Conservation (phyloP, 768 basidiomycete genomes). For the Holtermannia corniformis region DNA sequence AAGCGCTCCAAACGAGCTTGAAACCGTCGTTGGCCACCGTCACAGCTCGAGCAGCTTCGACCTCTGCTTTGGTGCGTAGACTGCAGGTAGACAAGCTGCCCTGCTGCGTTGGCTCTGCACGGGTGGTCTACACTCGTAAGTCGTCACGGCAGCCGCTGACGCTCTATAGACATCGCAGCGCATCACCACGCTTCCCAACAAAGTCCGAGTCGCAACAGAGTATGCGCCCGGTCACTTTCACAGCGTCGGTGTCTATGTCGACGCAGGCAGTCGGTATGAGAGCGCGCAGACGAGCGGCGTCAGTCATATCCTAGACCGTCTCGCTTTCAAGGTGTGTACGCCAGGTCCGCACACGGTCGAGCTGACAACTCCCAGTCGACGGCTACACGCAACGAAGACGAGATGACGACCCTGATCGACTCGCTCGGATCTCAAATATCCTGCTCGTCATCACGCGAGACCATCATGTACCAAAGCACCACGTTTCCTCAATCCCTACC, state of each 20-base stretch:
- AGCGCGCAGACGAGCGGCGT: constrained; percentile 61
- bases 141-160: too few relatives aligned
- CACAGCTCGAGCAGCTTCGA: too few relatives aligned
- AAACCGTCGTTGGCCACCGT: too few relatives aligned
- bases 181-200: constrained; percentile 80
- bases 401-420: constrained; percentile 74
- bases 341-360: not conserved
- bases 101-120: too few relatives aligned
- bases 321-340: constrained; percentile 82
- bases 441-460: constrained; percentile 81
- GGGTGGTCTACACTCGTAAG: too few relatives aligned
- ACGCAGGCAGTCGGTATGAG: constrained; percentile 89
- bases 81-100: too few relatives aligned
- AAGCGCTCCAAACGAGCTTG: too few relatives aligned
- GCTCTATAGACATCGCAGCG: not conserved
- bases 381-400: constrained; percentile 55
- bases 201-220: constrained; percentile 84
- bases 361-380: constrained; percentile 56
- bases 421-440: constrained; percentile 82
- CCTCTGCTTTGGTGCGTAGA: too few relatives aligned
- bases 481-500: constrained; percentile 78
- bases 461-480: constrained; percentile 96
- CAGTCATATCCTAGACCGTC: constrained; percentile 84
- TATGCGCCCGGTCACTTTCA: constrained; percentile 87
- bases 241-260: constrained; percentile 83